Base-by-base conservation (phyloP, 768 basidiomycete species). In the Auricularia sp. region DNA sequence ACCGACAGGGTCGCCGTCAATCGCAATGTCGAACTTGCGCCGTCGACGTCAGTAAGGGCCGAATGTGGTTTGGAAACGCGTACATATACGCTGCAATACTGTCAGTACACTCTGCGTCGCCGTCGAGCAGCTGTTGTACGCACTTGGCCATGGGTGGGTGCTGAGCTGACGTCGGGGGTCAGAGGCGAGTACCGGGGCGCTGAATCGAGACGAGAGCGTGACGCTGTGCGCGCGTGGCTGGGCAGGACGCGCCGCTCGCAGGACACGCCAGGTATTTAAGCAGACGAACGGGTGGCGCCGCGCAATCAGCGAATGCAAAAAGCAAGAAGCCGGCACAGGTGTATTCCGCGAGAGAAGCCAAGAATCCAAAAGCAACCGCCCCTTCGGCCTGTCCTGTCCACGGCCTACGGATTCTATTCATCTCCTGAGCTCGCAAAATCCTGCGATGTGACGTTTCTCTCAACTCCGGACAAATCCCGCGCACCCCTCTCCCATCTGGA, bases 1-100 rank as follows among this genome's bases (percentile, higher is more conserved):
- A 14, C 72, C 71, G 29, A 63, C 65, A 29, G 64, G 42, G 39
- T 63, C 64, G 39, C 65, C 69, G 33, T 63, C 68, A 16, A 69
- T 62, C 11, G 34, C 63, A 59, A 73, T 64, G 44, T 73, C 72
- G 24, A 73, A 64, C 56, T 59, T 8, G 47, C 6, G 10, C 16
- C 21, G 47, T 21, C 6, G 10, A 6, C 21, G 47, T 21, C 21
- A 18, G 47, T 51, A 18, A 18, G 16, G 18, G 10, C 11, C 18
- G 1, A 18, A 18, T 18, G 18, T 16, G 18, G 16, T 1, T 18
- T 8, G 11, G 47, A 21, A 18, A 51, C 47, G 47, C 47, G 47
- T 51, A 51, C 47, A 21, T 51, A 51, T 51, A 51, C 47, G 18
- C 47, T 51, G 47, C 14, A 18, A 18, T 51, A 21, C 39, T 7